Evolutionary conservation across 2,329 filamentous ascomycete species (phyloP).

Genomic region (Ascochyta lentis): DNA sequence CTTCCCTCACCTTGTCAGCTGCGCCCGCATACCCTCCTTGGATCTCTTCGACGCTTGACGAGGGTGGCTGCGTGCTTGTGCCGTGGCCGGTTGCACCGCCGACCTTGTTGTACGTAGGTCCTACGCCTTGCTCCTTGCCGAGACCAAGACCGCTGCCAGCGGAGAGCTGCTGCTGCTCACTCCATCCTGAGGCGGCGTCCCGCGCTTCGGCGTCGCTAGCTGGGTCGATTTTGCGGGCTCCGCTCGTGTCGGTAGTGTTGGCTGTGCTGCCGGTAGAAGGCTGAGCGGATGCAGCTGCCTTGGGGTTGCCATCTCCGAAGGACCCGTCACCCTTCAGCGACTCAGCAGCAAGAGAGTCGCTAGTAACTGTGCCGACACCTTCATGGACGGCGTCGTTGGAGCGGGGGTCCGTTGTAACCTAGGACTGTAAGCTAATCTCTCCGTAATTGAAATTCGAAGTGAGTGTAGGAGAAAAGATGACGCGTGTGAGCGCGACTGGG

Average conservation of each 20-base stretch:
- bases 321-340: constrained; percentile 66
- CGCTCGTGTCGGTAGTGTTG: constrained; percentile 63
- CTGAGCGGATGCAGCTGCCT: constrained; percentile 58
- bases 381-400: constrained; percentile 62
- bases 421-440: background rate
- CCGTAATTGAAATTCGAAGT: background rate
- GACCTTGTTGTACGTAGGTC: constrained; percentile 43
- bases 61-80: constrained; percentile 6
- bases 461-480: background rate
- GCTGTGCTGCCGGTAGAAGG: constrained; percentile 61
- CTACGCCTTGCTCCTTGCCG: constrained; percentile 45
- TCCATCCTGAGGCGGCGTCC: constrained; percentile 50
- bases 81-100: constrained; percentile 31
- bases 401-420: constrained; percentile 58
- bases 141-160: constrained; percentile 43
- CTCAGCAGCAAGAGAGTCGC: constrained; percentile 78
- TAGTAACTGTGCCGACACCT: constrained; percentile 66
- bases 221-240: constrained; percentile 58
- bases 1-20: constrained; percentile 30
- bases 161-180: constrained; percentile 50
- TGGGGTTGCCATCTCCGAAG: constrained; percentile 66
- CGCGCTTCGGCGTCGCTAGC: constrained; percentile 56
- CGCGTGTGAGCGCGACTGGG: background rate
- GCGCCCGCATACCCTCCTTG: constrained; percentile 44
- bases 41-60: constrained; percentile 15